Evolutionary conservation across 306 rosid species (phyloP), one percentile per base, ranked within the genome.

Genomic region (Prunus davidiana): DNA sequence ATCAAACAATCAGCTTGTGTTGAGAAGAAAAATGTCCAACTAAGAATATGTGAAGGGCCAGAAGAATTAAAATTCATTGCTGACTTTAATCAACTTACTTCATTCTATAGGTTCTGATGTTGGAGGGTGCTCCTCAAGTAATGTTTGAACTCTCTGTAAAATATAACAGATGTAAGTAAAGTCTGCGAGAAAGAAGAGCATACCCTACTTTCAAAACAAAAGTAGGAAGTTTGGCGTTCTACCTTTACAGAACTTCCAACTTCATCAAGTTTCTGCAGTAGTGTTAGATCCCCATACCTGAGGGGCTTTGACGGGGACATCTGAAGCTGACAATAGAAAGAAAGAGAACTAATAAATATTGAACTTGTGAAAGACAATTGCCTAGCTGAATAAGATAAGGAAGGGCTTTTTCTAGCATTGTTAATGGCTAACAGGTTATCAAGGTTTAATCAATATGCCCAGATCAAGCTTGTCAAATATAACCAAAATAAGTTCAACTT

Each of bases 191-290:
- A 63, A 83, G 76, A 82, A 41, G 34, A 55, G 30, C 54, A 64
- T 47, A 76, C 71, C 73, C 10, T 45, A 64, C 64, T 22, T 32
- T 54, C 32, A 60, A 14, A 24, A 54, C 18, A 28, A 32, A 24
- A 19, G 7, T 16, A 7, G 32, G 52, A 61, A 50, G 32, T 76
- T 60, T 49, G 64, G 27, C 13, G 66, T 78, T 77, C 57, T 89
- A 90, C 97, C 97, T 90, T 92, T 69, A 92, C 89, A 52, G 96
- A 90, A 87, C 81, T 92, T 86, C 92, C 97, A 88, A 92, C 86
- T 85, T 95, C 98, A 77, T 92, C 98, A 20, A 95, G 90, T 78
- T 90, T 95, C 79, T 92, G 98, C 78, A 95, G 67, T 64, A 92
- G 79, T 46, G 86, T 64, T 79, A 76, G 81, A 78, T 95, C 93